Percentiles rank a stretch among this genome's conserved stretches.
phyloP scores from a whole-genome alignment of 345 rosid genomes.

The Sapria himalayana region DNA sequence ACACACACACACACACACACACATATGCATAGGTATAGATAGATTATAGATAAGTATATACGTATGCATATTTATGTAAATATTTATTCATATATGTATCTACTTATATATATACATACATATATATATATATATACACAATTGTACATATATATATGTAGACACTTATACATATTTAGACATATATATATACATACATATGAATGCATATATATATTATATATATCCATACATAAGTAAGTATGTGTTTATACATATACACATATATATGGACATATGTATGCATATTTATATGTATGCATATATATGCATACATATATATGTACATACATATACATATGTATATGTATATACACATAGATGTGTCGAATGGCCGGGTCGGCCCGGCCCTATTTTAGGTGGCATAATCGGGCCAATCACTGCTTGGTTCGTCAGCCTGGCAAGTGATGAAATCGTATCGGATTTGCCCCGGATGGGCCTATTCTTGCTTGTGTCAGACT shows the following conservation, averaged over 20 bases:
- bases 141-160: background rate
- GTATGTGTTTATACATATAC: background rate
- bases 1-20: no score
- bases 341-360: background rate
- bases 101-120: background rate
- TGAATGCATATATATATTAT: background rate
- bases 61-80: background rate
- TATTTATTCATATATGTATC: background rate
- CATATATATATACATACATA: background rate
- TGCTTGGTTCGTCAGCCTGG: no score
- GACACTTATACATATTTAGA: background rate
- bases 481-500: no score
- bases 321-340: background rate
- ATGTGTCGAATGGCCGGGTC: no score
- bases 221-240: background rate
- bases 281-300: background rate
- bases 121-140: background rate
- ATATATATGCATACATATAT: background rate
- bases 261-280: background rate
- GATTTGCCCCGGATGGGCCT: no score
- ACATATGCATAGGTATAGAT: no score
- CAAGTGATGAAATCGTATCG: no score
- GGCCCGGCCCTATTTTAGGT: no score
- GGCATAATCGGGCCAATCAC: no score
- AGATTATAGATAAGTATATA: no score